These are phyloP conservation scores for Aspergillus jensenii DNA, from an alignment of 2,329 filamentous ascomycete genomes.

Conservation along the genomic window DNA sequence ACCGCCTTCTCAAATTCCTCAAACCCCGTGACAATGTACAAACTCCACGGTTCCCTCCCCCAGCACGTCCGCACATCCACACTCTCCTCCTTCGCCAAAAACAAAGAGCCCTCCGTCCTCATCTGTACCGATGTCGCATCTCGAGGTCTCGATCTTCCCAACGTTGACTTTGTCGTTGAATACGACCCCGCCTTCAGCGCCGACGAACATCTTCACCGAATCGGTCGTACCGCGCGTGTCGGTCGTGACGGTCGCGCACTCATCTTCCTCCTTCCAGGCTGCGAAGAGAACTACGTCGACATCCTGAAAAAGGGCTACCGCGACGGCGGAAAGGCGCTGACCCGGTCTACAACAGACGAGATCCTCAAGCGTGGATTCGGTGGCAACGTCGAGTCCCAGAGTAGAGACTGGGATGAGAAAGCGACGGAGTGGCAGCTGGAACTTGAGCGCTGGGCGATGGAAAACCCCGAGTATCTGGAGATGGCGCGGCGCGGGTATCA, in stretches of 20 bases:
- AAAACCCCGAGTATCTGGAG: constrained; percentile 69
- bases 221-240: constrained; percentile 91
- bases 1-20: constrained; percentile 72
- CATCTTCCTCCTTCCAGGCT: constrained; percentile 86
- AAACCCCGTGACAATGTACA: constrained; percentile 77
- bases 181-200: constrained; percentile 94
- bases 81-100: constrained; percentile 73
- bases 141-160: constrained; percentile 90
- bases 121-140: constrained; percentile 95
- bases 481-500: constrained; percentile 83
- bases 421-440: constrained; percentile 69
- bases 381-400: constrained; percentile 37
- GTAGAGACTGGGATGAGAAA: constrained; percentile 61
- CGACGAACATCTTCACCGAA: constrained; percentile 90
- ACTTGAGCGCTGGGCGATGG: constrained; percentile 64
- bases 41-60: constrained; percentile 86
- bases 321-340: constrained; percentile 63
- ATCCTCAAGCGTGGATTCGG: constrained; percentile 66
- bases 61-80: constrained; percentile 87
- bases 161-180: constrained; percentile 91
- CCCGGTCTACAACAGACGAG: constrained; percentile 63
- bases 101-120: constrained; percentile 73
- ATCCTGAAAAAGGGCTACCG: constrained; percentile 71
- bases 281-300: constrained; percentile 86
- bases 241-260: constrained; percentile 83